Evolutionary conservation across 257 asterid genomes (phyloP).

Genomic region (Ballota nigra): DNA sequence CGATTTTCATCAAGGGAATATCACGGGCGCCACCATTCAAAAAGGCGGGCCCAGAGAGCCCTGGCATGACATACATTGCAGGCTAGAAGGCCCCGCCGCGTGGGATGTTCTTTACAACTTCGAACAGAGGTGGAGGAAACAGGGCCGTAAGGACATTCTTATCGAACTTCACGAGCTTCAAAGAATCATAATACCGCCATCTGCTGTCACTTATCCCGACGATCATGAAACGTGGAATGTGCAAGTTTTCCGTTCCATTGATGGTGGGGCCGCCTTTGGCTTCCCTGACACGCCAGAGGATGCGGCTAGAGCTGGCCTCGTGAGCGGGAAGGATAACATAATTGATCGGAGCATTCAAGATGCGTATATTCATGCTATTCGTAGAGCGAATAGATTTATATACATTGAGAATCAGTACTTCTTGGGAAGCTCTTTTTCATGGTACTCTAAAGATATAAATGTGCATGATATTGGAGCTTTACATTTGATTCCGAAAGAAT

Average conservation of each 20-base stretch:
- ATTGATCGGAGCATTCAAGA: slow-evolving; percentile 80
- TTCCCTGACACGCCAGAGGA: slow-evolving; percentile 66
- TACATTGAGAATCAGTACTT: slow-evolving; percentile 78
- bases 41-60: slow-evolving; percentile 85
- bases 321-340: slow-evolving; percentile 66
- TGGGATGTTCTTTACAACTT: slow-evolving; percentile 75
- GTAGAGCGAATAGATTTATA: slow-evolving; percentile 57
- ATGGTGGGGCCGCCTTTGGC: slow-evolving; percentile 77
- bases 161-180: slow-evolving; percentile 43
- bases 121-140: slow-evolving; percentile 76
- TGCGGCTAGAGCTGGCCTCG: slow-evolving; percentile 59
- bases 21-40: slow-evolving; percentile 34
- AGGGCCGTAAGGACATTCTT: slow-evolving; percentile 45
- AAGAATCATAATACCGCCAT: slow-evolving; percentile 47
- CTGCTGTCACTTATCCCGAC: slow-evolving; percentile 45
- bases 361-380: slow-evolving; percentile 66
- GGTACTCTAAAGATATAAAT: slow-evolving; percentile 57
- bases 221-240: slow-evolving; percentile 75
- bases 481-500: slow-evolving; percentile 61
- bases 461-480: slow-evolving; percentile 52
- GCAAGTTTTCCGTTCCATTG: slow-evolving; percentile 73
- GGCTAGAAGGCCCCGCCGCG: slow-evolving; percentile 60
- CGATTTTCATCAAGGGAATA: slow-evolving; percentile 67
- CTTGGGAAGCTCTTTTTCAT: slow-evolving; percentile 61
- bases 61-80: slow-evolving; percentile 73